Evolutionary conservation across 331 rosid species (phyloP).

Genomic region (Pyracantha coccinea): DNA sequence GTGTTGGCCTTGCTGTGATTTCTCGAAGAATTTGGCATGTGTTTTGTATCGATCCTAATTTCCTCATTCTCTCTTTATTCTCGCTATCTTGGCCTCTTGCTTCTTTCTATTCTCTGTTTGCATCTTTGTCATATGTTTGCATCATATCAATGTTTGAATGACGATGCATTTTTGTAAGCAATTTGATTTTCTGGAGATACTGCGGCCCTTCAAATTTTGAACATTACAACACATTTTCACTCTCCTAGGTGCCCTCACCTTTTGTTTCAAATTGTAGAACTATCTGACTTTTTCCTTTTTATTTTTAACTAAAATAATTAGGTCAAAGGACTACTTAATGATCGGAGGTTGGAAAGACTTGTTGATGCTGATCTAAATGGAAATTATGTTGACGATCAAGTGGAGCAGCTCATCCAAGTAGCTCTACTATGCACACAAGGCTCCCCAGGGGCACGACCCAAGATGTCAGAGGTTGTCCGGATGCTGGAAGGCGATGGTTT

Average conservation of each 20-base stretch:
- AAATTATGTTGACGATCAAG: slow-evolving; percentile 47
- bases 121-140: neutral
- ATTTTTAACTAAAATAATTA: slow-evolving; percentile 11
- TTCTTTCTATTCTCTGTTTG: neutral
- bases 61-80: neutral
- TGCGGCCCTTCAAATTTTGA: neutral
- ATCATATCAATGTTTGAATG: neutral
- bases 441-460: slow-evolving; percentile 76
- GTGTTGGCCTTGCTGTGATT: neutral
- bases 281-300: slow-evolving; percentile 9
- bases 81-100: neutral
- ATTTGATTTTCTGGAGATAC: neutral
- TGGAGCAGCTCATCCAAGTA: slow-evolving; percentile 83
- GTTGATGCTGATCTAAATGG: slow-evolving; percentile 77
- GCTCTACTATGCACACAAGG: slow-evolving; percentile 91
- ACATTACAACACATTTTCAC: neutral
- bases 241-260: neutral
- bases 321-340: slow-evolving; percentile 90
- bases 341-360: slow-evolving; percentile 65
- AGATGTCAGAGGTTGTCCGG: slow-evolving; percentile 94
- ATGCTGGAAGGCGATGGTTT: slow-evolving; percentile 99
- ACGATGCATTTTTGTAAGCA: neutral
- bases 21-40: neutral
- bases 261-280: neutral
- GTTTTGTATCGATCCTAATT: neutral